Evolutionary conservation across 1,284 basidiomycete genomes (phyloP), one percentile per base, ranked within the genome.

Genomic region (Austropuccinia psidii): DNA sequence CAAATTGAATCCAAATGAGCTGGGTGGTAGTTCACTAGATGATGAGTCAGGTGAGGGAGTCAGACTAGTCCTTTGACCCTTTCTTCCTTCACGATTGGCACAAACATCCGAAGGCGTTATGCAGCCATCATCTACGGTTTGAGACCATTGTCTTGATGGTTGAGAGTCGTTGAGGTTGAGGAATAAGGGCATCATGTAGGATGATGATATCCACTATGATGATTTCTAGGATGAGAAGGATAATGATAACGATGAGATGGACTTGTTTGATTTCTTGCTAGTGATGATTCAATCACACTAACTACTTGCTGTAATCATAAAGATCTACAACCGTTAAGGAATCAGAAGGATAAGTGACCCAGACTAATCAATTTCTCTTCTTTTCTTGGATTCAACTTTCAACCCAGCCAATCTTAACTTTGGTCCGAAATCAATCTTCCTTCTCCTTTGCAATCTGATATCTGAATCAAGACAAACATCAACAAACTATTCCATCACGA

Each of bases 11-110:
- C 2, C 2, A 19, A 5, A 39, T 3, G 5, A 27, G 41, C 24
- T 62, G 39, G 60, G 35, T 47, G 60, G 60, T 62, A n/a, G n/a
- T n/a, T n/a, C n/a, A n/a, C n/a, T n/a, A n/a, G n/a, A n/a, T 24
- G 60, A 62, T 27, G 60, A 62, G 60, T 43, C 60, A 27, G 60
- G 60, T 4, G 60, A 62, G 31, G 60, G 60, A 15, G 60, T 62
- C 39, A 62, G 41, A 47, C 39, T 62, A 43, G 60, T 37, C 37
- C 47, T 29, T 35, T n/a, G 58, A 61, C 43, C 58, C 39, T 41
- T 41, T 35, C 19, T 35, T 9, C 24, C 9, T 61, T 61, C 58
- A 27, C 29, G 15, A 21, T 29, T 37, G 39, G 37, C 31, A 41
- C 19, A 19, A 21, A 29, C 35, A 39, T 21, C 15, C n/a, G 58